Conservation (phyloP, 306 rosid genomes). For the Mucuna pruriens region DNA sequence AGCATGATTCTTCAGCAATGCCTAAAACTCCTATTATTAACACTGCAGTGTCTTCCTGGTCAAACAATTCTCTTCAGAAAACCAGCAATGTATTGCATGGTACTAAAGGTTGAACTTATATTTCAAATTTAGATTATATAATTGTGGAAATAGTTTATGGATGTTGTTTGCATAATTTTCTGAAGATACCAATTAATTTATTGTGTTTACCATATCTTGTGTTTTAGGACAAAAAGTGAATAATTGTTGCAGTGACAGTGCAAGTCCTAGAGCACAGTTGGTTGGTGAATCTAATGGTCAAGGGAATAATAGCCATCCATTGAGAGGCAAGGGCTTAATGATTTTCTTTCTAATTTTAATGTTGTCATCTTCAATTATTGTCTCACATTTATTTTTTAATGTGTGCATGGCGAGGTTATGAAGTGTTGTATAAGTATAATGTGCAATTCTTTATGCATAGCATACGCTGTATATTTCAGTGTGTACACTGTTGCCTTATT, state of each 20-base stretch:
- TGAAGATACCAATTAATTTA: slow-evolving; percentile 15
- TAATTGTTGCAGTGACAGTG: slow-evolving; percentile 80
- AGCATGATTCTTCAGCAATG: slow-evolving; percentile 68
- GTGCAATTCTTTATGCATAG: not conserved
- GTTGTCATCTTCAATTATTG: slow-evolving; percentile 3
- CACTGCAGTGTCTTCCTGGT: slow-evolving; percentile 63
- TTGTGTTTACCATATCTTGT: slow-evolving; percentile 20
- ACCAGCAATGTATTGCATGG: slow-evolving; percentile 54
- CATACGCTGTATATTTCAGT: not conserved
- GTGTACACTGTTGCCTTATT: not conserved
- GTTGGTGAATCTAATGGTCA: slow-evolving; percentile 64
- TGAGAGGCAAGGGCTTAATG: slow-evolving; percentile 67
- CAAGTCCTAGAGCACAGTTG: slow-evolving; percentile 58
- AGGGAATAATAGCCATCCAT: slow-evolving; percentile 57
- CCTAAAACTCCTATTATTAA: slow-evolving; percentile 57
- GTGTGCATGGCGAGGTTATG: slow-evolving; percentile 10
- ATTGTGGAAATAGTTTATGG: slow-evolving; percentile 15
- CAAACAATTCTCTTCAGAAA: slow-evolving; percentile 62
- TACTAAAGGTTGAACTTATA: slow-evolving; percentile 42
- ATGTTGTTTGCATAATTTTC: not conserved
- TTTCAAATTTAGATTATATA: slow-evolving; percentile 2
- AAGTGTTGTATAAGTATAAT: not conserved
- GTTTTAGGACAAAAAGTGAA: slow-evolving; percentile 61
- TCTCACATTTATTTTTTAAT: not conserved
- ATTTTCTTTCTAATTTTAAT: slow-evolving; percentile 19